Evolutionary conservation across 495 filamentous ascomycete species (phyloP).

Genomic region (Penicillium flavigenum): DNA sequence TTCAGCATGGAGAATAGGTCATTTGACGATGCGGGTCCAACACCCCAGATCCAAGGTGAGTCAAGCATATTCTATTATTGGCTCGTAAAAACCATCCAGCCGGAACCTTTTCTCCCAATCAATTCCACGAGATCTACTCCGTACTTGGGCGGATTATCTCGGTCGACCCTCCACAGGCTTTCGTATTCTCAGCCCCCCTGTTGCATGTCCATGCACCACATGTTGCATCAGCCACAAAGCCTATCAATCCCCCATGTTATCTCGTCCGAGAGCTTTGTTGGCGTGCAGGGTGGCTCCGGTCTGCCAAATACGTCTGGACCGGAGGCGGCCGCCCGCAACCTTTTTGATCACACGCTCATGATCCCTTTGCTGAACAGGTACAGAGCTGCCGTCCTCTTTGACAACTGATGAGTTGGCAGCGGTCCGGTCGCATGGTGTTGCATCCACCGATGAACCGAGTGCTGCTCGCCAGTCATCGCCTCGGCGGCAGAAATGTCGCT

Average conservation of each 20-base stretch:
- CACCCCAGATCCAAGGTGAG: slow-evolving; percentile 27
- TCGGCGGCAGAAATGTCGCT: slow-evolving; percentile 29
- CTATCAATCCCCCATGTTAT: slow-evolving; percentile 4
- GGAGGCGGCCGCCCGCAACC: slow-evolving; percentile 32
- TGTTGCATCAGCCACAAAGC: slow-evolving; percentile 15
- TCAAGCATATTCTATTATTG: slow-evolving; percentile 14
- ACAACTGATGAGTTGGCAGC: slow-evolving; percentile 36
- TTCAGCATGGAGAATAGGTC: slow-evolving; percentile 26
- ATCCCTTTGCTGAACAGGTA: slow-evolving; percentile 20
- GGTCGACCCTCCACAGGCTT: background rate
- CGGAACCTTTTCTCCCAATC: slow-evolving; percentile 16
- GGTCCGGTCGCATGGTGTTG: slow-evolving; percentile 31
- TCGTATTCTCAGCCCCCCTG: slow-evolving; percentile 14
- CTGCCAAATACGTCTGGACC: slow-evolving; percentile 14
- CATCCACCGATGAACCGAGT: slow-evolving; percentile 18
- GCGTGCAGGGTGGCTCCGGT: slow-evolving; percentile 14
- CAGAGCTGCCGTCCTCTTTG: slow-evolving; percentile 15
- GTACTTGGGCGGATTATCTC: slow-evolving; percentile 3
- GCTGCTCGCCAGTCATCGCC: slow-evolving; percentile 25
- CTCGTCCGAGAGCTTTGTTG: slow-evolving; percentile 11
- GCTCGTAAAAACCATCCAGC: background rate
- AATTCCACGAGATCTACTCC: slow-evolving; percentile 10
- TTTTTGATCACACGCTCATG: slow-evolving; percentile 42
- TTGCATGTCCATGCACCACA: slow-evolving; percentile 16
- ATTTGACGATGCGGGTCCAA: slow-evolving; percentile 29